Evolutionary conservation across 2,329 filamentous ascomycete species (phyloP), one percentile per base, ranked within the genome.

Genomic region (Moelleriella libera): DNA sequence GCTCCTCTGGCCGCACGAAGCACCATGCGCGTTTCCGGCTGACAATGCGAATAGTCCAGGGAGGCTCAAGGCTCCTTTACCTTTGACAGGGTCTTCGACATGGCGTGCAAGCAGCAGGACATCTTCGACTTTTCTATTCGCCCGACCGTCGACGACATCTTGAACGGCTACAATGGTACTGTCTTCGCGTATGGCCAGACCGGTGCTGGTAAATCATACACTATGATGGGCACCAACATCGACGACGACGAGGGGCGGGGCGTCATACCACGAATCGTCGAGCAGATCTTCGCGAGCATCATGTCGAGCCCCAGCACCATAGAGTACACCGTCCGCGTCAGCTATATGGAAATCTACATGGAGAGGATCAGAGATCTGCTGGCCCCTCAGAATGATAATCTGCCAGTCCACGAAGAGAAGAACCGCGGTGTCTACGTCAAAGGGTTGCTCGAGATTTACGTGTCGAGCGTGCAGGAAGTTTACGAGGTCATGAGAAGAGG

Each of bases 291-390:
- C 64, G 83, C 85, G 57, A 94, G 86, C 68, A 97, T 97, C 64
- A 75, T 96, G 68, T 81, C 85, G 28, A 95, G 88, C 57, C 87
- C 90, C 42, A 82, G 82, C 58, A 94, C 87, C 55, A 96, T 97
- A 63, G 92, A 97, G 68, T 97, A 97, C 67, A 97, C 89, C n/a
- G 90, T 98, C 47, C 82, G 89, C 48, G 90, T 97, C 61, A 95
- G 88, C 66, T 97, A 97, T 68, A 96, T 98, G 89, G 92, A 98
- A 68, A 97, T 98, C 54, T 98, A 98, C 72, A 98, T 97, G 92
- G 92, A 98, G 70, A 82, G 85, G 57, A 97, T 98, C 64, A 81
- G 90, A 59, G 92, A 98, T 79, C 69, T 98, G 59, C 71, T 98
- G 53, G 82, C 84, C 29, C 92, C 92, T 9, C 85, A 89, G 51